A percentile compares a stretch with the other conserved stretches of the same genome.
These are phyloP conservation scores for Iberis amara DNA, from an alignment of 441 rosid species.

Conservation along the genomic window DNA sequence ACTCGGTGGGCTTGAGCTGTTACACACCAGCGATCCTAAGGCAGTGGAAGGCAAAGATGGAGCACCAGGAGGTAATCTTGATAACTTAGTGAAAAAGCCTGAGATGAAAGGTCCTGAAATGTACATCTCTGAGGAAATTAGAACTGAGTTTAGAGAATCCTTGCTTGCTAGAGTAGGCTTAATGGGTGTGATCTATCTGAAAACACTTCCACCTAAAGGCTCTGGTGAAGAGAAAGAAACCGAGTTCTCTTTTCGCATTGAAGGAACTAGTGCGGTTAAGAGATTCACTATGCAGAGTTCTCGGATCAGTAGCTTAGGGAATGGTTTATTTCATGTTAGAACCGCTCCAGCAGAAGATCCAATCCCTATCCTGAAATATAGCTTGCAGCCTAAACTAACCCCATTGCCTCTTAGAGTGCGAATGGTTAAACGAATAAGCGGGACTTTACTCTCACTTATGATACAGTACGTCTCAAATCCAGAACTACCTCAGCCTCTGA, in stretches of 20 bases:
- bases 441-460: constrained; percentile 89
- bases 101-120: constrained; percentile 95
- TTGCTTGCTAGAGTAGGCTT: constrained; percentile 82
- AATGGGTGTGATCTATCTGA: constrained; percentile 79
- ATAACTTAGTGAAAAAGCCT: constrained; percentile 63
- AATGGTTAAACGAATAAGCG: constrained; percentile 66
- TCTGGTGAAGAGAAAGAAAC: constrained; percentile 76
- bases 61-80: constrained; percentile 43
- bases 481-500: constrained; percentile 59
- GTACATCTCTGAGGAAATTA: constrained; percentile 73
- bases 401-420: constrained; percentile 86
- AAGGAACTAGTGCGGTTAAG: constrained; percentile 60
- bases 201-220: constrained; percentile 66
- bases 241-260: constrained; percentile 79
- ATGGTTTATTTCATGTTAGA: constrained; percentile 83
- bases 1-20: constrained; percentile 83
- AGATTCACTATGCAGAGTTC: constrained; percentile 69
- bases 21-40: constrained; percentile 58
- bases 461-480: constrained; percentile 85
- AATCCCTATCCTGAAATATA: constrained; percentile 73
- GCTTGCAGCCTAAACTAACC: constrained; percentile 69
- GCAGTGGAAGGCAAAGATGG: constrained; percentile 37
- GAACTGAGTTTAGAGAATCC: constrained; percentile 89
- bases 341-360: constrained; percentile 82
- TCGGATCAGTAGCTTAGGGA: constrained; percentile 67